Percentiles rank a stretch among this genome's conserved stretches.
Conservation (phyloP, 495 filamentous ascomycete genomes). For the Hypoxylon rickii region DNA sequence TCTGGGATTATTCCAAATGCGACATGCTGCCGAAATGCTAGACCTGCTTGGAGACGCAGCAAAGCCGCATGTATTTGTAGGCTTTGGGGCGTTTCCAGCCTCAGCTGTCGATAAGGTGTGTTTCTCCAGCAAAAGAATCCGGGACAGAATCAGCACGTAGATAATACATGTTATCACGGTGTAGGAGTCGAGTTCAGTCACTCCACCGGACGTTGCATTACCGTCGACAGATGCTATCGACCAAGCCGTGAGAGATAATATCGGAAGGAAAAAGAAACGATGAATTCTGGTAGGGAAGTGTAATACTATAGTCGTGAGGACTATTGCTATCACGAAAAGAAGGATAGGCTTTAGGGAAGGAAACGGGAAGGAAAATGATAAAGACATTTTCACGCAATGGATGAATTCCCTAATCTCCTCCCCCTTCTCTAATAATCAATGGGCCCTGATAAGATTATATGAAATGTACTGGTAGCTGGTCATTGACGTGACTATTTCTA, state of each 20-base stretch:
- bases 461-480: too few relatives aligned
- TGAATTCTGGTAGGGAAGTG: constrained; percentile 1
- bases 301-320: constrained; percentile 2
- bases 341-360: constrained; percentile 7
- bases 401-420: too few relatives aligned
- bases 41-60: not conserved
- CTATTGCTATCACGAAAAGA: not conserved
- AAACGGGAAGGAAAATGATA: not conserved
- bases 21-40: constrained; percentile 6
- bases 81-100: not conserved
- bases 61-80: not conserved
- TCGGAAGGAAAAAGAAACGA: constrained; percentile 4
- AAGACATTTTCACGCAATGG: not conserved
- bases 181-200: constrained; percentile 4
- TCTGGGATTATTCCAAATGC: constrained; percentile 17
- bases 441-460: too few relatives aligned
- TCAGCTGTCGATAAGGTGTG: not conserved
- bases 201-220: not conserved
- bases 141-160: constrained; percentile 6
- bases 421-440: too few relatives aligned
- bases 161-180: constrained; percentile 12
- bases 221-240: constrained; percentile 1
- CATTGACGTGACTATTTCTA: too few relatives aligned
- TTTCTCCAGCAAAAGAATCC: constrained; percentile 1
- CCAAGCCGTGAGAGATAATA: constrained; percentile 1